Base-by-base conservation (phyloP, 1,139 yeast genomes). In the Arxiozyma slooffiae region DNA sequence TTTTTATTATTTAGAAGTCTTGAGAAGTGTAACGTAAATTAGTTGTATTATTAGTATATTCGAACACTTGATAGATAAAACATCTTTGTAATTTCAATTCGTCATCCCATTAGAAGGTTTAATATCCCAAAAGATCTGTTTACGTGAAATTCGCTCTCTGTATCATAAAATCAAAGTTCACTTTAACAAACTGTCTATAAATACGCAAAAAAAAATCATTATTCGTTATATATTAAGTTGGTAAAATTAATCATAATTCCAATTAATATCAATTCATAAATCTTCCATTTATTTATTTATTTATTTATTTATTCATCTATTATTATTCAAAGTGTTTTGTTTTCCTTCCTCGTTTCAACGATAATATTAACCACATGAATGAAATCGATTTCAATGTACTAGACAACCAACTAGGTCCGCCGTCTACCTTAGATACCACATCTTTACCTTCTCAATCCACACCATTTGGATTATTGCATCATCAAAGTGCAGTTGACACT, bases 401-500 rank as follows among this genome's bases (percentile, higher is more conserved):
- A 17, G 45, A 38, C 20, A 42, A 42, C 21, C 45, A 42, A 20
- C 18, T 24, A 34, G 45, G 22, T 20, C 26, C 45, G 39, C 45
- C 45, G 39, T 42, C 45, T 14, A 42, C 45, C 18, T 37, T 42
- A 14, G 26, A 42, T 5, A 42, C 24, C 14, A 30, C 45, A 2
- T 30, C 45, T 6, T 4, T 42, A n/a, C 36, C 45, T 30, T 22
- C 43, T 20, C 42, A 39, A 7, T 22, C 42, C 9, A 34, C 46
- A 3, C 21, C 47, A 30, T 43, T 44, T 17, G 47, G 44, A 6
- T 34, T 48, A 38, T 30, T 63, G 55, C 67, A 63, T 51, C 65
- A 61, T 51, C 67, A 63, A 53, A 54, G 58, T 2, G 61, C 61
- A 50, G 55, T 64, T 44, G 68, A 65, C 54, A 60, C 63, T 3